These are phyloP conservation scores for Fusarium graminum DNA, from an alignment of 2,329 filamentous ascomycete species.

Conservation along the genomic window DNA sequence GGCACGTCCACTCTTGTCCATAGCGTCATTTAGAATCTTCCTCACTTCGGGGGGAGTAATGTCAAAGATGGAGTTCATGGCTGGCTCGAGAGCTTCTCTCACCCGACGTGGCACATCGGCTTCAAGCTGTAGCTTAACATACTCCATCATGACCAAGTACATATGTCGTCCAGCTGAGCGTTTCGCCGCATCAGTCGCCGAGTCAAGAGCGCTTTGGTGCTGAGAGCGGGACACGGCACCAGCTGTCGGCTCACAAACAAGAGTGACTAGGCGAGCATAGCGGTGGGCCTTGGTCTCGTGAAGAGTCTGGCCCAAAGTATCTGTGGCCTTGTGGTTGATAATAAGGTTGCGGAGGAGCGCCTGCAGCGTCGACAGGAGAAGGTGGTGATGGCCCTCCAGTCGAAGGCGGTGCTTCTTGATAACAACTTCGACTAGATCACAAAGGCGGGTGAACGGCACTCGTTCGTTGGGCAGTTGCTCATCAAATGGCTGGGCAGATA, in stretches of 20 bases:
- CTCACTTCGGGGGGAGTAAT: conserved; percentile 68
- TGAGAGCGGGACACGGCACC: conserved; percentile 65
- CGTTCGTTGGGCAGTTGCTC: conserved; percentile 48
- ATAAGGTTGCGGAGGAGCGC: conserved; percentile 68
- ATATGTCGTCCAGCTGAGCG: conserved; percentile 72
- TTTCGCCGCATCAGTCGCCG: conserved; percentile 71
- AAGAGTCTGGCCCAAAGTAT: conserved; percentile 44
- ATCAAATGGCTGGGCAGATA: conserved; percentile 43
- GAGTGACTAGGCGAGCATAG: conserved; percentile 68
- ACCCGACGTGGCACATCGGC: conserved; percentile 63
- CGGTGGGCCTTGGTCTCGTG: conserved; percentile 62
- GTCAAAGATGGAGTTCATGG: conserved; percentile 70
- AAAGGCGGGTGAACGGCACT: conserved; percentile 61
- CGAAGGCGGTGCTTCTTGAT: conserved; percentile 72
- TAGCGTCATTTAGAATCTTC: conserved; percentile 69
- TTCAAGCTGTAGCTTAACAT: conserved; percentile 72
- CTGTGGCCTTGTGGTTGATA: conserved; percentile 45
- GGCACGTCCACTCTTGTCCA: conserved; percentile 70
- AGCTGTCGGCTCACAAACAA: conserved; percentile 70
- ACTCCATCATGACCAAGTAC: conserved; percentile 70
- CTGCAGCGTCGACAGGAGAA: conserved; percentile 67
- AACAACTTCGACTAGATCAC: conserved; percentile 67
- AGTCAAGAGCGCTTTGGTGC: conserved; percentile 64
- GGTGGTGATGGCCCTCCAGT: conserved; percentile 72
- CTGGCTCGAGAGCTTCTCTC: conserved; percentile 68